A percentile compares a stretch with the other conserved stretches of the same genome.
These are phyloP conservation scores for Yarrowia divulgata DNA, from an alignment of 805 yeast species.

Conservation along the genomic window DNA sequence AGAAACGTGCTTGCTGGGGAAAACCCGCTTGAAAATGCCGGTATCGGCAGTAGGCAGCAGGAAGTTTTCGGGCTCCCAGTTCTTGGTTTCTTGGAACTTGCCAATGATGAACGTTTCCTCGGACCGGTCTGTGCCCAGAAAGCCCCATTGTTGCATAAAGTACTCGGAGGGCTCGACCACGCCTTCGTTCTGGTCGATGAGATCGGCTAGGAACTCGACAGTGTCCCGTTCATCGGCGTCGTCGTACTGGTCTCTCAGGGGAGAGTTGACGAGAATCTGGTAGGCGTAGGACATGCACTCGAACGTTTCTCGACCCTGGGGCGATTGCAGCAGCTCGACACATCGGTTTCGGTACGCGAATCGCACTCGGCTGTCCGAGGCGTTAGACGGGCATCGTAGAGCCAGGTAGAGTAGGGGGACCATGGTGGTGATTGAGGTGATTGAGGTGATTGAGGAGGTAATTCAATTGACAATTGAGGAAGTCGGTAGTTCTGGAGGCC, in stretches of 20 bases:
- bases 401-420: constrained; percentile 25
- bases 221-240: constrained; percentile 20
- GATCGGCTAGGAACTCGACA: constrained; percentile 13
- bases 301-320: constrained; percentile 17
- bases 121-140: constrained; percentile 7
- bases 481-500: too few relatives aligned
- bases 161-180: constrained; percentile 25
- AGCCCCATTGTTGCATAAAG: constrained; percentile 26
- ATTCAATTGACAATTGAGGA: too few relatives aligned
- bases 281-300: constrained; percentile 33
- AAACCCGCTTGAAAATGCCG: constrained; percentile 13
- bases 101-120: constrained; percentile 12
- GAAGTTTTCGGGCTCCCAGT: constrained; percentile 6
- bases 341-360: constrained; percentile 27
- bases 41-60: constrained; percentile 7
- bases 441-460: not conserved
- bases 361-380: constrained; percentile 11
- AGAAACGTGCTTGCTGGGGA: constrained; percentile 19
- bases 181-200: constrained; percentile 22
- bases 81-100: constrained; percentile 4
- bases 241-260: constrained; percentile 19
- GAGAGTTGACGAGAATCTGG: constrained; percentile 22
- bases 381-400: constrained; percentile 8
- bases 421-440: not conserved
- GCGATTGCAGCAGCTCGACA: constrained; percentile 25